Percentiles rank a stretch among this genome's conserved stretches.
Evolutionary conservation across 768 basidiomycete genomes (phyloP).

Genomic region (Tricholomella constricta): DNA sequence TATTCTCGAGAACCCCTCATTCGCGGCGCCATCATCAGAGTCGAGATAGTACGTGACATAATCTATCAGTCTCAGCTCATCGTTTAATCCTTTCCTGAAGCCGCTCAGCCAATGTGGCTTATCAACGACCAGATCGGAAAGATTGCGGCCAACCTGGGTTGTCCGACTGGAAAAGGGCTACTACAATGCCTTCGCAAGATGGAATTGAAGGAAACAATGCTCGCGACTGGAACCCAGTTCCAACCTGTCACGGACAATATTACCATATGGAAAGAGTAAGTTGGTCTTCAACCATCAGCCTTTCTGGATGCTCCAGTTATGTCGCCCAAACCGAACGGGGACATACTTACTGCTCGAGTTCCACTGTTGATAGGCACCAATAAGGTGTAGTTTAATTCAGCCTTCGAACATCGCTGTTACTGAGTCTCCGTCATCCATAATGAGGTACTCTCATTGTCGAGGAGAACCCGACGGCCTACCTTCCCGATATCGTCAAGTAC

Average conservation of each 20-base stretch:
- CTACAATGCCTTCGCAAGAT: constrained; percentile 31
- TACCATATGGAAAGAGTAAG: constrained; percentile 35
- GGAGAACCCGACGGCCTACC: constrained; percentile 35
- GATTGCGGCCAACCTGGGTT: constrained; percentile 29
- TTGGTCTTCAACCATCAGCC: not conserved
- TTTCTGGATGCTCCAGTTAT: constrained; percentile 19
- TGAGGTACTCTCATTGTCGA: constrained; percentile 36
- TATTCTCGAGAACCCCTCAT: constrained; percentile 27
- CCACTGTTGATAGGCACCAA: constrained; percentile 35
- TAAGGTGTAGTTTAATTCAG: constrained; percentile 18
- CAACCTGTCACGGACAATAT: constrained; percentile 37
- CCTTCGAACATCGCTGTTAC: not conserved
- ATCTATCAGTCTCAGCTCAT: too few relatives aligned
- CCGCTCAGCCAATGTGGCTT: constrained; percentile 36
- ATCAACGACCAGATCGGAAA: constrained; percentile 29
- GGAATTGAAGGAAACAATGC: constrained; percentile 24
- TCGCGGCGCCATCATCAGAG: constrained; percentile 37
- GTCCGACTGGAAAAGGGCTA: constrained; percentile 25
- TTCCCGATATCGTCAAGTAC: constrained; percentile 29
- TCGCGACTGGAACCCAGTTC: constrained; percentile 33
- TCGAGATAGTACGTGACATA: constrained; percentile 28
- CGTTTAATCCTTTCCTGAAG: constrained; percentile 11
- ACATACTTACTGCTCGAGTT: constrained; percentile 29
- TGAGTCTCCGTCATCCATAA: constrained; percentile 19
- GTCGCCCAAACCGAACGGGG: constrained; percentile 30